Evolutionary conservation across 225 moss, liverwort and hornwort genomes (phyloP).

Genomic region (Ulota crispa): DNA sequence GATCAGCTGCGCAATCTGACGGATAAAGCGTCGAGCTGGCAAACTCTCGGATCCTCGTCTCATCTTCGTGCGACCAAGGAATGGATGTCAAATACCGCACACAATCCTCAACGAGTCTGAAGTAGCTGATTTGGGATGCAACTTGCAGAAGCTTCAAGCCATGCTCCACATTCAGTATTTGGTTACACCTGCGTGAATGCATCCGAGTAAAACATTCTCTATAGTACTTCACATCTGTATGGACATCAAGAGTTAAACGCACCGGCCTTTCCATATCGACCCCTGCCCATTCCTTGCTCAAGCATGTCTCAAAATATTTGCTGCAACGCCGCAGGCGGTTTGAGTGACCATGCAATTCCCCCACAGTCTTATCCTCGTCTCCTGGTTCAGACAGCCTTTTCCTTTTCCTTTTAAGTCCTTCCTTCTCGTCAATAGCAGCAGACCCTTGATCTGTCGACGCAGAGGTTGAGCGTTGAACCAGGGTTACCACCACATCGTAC

Average conservation of each 20-base stretch:
- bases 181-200: background rate
- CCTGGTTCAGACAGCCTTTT: background rate
- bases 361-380: background rate
- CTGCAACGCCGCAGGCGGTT: background rate
- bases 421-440: background rate
- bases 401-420: background rate
- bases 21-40: background rate
- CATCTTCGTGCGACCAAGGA: background rate
- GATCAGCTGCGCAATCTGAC: background rate
- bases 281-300: background rate
- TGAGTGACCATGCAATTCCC: background rate
- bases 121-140: no score
- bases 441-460: background rate
- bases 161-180: background rate
- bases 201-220: background rate
- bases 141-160: conserved; percentile 12
- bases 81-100: background rate
- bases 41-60: background rate
- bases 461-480: background rate
- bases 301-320: background rate
- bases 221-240: background rate
- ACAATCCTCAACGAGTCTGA: background rate
- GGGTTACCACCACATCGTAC: background rate
- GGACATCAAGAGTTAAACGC: background rate
- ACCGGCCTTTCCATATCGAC: accelerated